These are phyloP conservation scores for Xenoacremonium recifei DNA, from an alignment of 2,329 filamentous ascomycete genomes.

Conservation along the genomic window DNA sequence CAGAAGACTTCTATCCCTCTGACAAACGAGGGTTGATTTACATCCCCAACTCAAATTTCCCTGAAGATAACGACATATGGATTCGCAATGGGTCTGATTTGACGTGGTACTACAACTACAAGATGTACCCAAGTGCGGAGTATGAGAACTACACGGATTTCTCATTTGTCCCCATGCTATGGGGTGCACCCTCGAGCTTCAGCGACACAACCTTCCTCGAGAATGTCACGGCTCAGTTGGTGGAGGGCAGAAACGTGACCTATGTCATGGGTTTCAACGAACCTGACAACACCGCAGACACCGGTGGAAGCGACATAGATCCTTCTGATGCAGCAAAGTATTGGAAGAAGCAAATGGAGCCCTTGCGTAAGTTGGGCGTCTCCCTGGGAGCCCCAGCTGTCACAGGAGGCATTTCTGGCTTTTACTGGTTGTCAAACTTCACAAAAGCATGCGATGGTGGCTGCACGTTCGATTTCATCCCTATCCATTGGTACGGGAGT, in stretches of 20 bases:
- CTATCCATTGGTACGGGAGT: constrained; percentile 60
- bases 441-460: neutral
- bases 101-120: constrained; percentile 80
- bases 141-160: constrained; percentile 45
- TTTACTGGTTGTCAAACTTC: neutral
- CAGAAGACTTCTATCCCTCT: neutral
- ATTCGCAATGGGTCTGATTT: constrained; percentile 49
- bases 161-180: constrained; percentile 71
- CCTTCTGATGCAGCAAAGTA: neutral
- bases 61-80: constrained; percentile 63
- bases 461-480: constrained; percentile 55
- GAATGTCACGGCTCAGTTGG: constrained; percentile 45
- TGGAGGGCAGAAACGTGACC: constrained; percentile 53
- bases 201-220: constrained; percentile 56
- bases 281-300: constrained; percentile 47
- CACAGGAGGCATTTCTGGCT: neutral
- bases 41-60: constrained; percentile 49
- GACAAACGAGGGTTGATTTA: constrained; percentile 67
- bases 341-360: neutral
- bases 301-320: neutral
- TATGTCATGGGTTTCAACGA: constrained; percentile 72
- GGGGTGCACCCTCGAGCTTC: constrained; percentile 49
- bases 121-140: constrained; percentile 46
- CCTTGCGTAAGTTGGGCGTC: constrained; percentile 40
- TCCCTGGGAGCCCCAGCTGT: constrained; percentile 30